These are phyloP conservation scores for Hypericum androsaemum DNA, from an alignment of 345 rosid species.

Conservation along the genomic window DNA sequence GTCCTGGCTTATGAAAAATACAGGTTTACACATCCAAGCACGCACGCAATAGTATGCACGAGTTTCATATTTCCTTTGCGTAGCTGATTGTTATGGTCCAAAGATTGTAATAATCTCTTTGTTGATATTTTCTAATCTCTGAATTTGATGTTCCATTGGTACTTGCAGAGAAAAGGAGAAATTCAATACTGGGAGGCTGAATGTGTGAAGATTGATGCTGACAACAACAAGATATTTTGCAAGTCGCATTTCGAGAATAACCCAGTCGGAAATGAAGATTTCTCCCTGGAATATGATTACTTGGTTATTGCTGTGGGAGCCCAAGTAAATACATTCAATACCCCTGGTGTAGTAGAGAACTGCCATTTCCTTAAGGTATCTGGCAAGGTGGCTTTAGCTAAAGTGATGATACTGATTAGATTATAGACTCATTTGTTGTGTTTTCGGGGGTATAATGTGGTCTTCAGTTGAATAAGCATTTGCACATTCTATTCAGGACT, in stretches of 20 bases:
- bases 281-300: constrained; percentile 74
- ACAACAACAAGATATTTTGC: constrained; percentile 51
- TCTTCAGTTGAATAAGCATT: constrained; percentile 3
- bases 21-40: too few relatives aligned
- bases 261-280: constrained; percentile 44
- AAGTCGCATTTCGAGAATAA: constrained; percentile 41
- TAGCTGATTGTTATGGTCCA: too few relatives aligned
- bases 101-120: too few relatives aligned
- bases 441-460: constrained; percentile 7
- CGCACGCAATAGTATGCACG: too few relatives aligned
- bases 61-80: too few relatives aligned
- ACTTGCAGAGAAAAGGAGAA: constrained; percentile 58
- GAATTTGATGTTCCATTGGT: neutral
- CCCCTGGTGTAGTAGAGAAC: constrained; percentile 90
- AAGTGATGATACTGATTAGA: neutral
- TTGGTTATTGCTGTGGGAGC: constrained; percentile 85
- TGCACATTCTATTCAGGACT: constrained; percentile 43
- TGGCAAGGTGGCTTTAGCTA: too few relatives aligned
- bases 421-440: neutral
- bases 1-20: too few relatives aligned
- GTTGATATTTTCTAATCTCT: too few relatives aligned
- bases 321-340: constrained; percentile 82
- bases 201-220: constrained; percentile 68
- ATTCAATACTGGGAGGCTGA: constrained; percentile 85
- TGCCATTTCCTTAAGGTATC: constrained; percentile 87